Evolutionary conservation across 1,284 basidiomycete genomes (phyloP).

Genomic region (Ceratobasidium sp.): DNA sequence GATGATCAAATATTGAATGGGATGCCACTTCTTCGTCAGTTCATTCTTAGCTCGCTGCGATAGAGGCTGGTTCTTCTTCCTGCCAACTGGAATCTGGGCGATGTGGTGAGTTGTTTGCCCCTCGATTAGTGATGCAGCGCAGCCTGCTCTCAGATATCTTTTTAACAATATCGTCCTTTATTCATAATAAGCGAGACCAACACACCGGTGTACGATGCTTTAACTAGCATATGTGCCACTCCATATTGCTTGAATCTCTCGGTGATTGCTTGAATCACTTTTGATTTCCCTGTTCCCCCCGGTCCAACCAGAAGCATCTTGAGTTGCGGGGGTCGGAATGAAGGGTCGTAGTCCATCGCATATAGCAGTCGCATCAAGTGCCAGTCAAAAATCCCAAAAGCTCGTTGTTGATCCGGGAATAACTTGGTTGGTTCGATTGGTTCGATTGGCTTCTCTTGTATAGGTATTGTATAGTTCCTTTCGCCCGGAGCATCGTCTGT

Average conservation of each 20-base stretch:
- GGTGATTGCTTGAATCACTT: slow-evolving; percentile 57
- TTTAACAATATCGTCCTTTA: no score
- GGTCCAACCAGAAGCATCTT: slow-evolving; percentile 58
- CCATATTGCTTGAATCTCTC: slow-evolving; percentile 16
- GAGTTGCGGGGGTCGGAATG: slow-evolving; percentile 49
- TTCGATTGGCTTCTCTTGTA: not conserved
- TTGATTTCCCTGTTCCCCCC: slow-evolving; percentile 60
- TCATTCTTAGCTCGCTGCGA: slow-evolving; percentile 1
- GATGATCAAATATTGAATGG: slow-evolving; percentile 54
- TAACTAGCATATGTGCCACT: slow-evolving; percentile 50
- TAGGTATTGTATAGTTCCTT: not conserved
- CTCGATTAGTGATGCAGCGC: slow-evolving; percentile 57
- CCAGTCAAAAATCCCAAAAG: slow-evolving; percentile 21
- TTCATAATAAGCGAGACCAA: no score
- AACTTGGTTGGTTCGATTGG: not conserved
- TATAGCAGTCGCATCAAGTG: slow-evolving; percentile 2
- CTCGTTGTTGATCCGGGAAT: slow-evolving; percentile 28
- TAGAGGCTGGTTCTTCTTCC: not conserved
- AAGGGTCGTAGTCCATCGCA: not conserved
- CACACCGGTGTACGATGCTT: slow-evolving; percentile 58
- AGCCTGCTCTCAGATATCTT: not conserved
- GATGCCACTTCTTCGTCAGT: slow-evolving; percentile 15
- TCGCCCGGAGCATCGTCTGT: not conserved
- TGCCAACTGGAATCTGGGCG: not conserved
- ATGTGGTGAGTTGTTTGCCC: slow-evolving; percentile 55